These are phyloP conservation scores for Bipolaris bicolor DNA, from an alignment of 2,329 filamentous ascomycete genomes.

Conservation along the genomic window DNA sequence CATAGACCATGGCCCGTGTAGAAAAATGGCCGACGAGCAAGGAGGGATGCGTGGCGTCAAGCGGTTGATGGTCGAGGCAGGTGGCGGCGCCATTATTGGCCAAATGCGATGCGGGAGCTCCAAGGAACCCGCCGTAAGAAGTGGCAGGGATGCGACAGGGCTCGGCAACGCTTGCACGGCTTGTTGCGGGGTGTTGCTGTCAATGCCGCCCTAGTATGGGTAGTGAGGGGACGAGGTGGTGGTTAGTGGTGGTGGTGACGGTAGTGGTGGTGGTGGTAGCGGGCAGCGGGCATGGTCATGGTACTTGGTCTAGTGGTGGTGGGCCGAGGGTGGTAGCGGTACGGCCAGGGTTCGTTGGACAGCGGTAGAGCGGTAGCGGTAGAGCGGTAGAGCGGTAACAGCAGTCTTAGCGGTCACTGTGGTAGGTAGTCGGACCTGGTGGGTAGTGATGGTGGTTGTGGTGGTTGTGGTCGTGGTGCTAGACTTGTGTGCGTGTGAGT, in stretches of 20 bases:
- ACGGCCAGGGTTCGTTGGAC: not conserved
- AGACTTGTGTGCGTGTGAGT: slow-evolving; percentile 30
- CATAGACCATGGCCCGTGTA: slow-evolving; percentile 46
- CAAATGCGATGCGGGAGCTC: slow-evolving; percentile 45
- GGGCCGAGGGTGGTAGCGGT: no score
- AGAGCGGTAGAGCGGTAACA: not conserved
- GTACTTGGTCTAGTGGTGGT: no score
- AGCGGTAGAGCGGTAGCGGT: no score
- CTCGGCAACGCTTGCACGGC: slow-evolving; percentile 50
- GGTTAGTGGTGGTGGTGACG: slow-evolving; percentile 4
- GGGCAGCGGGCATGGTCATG: slow-evolving; percentile 19
- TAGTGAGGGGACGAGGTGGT: slow-evolving; percentile 25
- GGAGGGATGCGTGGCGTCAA: slow-evolving; percentile 48
- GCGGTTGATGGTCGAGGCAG: slow-evolving; percentile 43
- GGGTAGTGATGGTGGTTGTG: slow-evolving; percentile 1
- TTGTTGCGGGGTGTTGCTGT: slow-evolving; percentile 48
- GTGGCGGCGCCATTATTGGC: slow-evolving; percentile 47
- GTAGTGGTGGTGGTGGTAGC: slow-evolving; percentile 13
- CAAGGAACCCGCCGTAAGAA: slow-evolving; percentile 45
- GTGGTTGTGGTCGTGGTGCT: not conserved
- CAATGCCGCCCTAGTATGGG: slow-evolving; percentile 34
- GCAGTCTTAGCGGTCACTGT: not conserved
- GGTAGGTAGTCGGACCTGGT: slow-evolving; percentile 22
- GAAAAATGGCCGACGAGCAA: slow-evolving; percentile 50
- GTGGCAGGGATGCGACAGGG: slow-evolving; percentile 42